Evolutionary conservation across 768 basidiomycete genomes (phyloP).

Genomic region (Suillus clintonianus): DNA sequence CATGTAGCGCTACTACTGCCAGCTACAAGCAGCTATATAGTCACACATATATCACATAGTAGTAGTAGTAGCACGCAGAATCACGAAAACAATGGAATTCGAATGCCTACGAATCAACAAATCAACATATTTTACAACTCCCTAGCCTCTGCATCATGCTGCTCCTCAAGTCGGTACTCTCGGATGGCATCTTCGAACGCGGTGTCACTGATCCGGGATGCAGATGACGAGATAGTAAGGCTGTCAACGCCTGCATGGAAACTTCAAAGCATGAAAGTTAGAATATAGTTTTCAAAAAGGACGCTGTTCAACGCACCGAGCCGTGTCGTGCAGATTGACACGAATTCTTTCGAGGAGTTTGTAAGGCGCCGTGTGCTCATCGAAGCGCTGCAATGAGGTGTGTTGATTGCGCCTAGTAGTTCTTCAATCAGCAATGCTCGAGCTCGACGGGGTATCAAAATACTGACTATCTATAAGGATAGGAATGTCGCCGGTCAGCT

Average conservation of each 20-base stretch:
- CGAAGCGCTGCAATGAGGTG: not conserved
- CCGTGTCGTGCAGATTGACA: not conserved
- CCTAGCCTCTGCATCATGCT: not conserved
- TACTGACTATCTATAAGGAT: too few species aligned
- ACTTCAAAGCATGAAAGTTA: not conserved
- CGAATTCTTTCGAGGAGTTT: not conserved
- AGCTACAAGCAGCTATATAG: not conserved
- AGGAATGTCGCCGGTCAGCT: too few species aligned
- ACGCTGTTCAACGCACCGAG: not conserved
- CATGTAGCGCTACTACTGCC: not conserved
- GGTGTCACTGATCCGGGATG: not conserved
- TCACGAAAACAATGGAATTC: not conserved
- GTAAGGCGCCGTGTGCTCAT: not conserved
- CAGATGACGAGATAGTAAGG: not conserved
- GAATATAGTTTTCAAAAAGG: not conserved
- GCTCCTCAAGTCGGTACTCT: not conserved
- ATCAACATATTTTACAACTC: not conserved
- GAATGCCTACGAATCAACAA: not conserved
- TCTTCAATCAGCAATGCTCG: too few species aligned
- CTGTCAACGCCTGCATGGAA: conserved; percentile 7
- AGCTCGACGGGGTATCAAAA: too few species aligned
- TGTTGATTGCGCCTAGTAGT: too few species aligned
- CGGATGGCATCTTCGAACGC: not conserved
- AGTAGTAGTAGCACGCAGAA: not conserved
- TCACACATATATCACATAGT: not conserved